phyloP scores from a whole-genome alignment of 345 rosid genomes.

The Citrus reticulata region DNA sequence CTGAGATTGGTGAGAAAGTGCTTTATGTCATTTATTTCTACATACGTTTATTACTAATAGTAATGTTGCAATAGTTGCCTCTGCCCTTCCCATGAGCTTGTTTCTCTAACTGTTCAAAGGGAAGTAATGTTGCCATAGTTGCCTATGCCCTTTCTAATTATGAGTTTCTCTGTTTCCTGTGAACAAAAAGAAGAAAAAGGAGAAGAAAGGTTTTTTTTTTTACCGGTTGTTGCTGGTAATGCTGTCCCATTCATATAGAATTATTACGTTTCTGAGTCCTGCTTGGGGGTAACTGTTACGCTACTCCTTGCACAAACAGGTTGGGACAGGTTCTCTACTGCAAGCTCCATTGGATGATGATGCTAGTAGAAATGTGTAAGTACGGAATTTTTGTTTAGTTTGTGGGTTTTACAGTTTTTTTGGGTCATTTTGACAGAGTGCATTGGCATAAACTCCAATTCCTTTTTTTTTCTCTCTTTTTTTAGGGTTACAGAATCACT shows the following conservation, averaged over 20 bases:
- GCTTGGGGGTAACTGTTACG: slow-evolving; percentile 1
- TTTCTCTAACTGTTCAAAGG: not conserved
- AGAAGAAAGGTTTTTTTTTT: not conserved
- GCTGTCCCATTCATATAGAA: slow-evolving; percentile 1
- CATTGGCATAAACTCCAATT: slow-evolving; percentile 6
- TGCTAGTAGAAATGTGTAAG: slow-evolving; percentile 82
- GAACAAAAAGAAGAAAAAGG: not conserved
- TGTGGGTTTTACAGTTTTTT: not conserved
- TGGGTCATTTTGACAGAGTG: slow-evolving; percentile 1
- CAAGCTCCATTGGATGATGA: slow-evolving; percentile 85
- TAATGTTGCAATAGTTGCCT: not conserved
- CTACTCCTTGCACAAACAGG: slow-evolving; percentile 38
- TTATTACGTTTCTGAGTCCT: slow-evolving; percentile 9
- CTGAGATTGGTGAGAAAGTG: not conserved
- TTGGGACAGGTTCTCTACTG: slow-evolving; percentile 84
- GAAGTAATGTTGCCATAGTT: not conserved
- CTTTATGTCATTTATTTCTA: not conserved
- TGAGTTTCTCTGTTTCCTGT: too few species aligned
- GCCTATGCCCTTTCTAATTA: too few species aligned
- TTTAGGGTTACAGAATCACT: slow-evolving; percentile 73
- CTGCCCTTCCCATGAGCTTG: not conserved
- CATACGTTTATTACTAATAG: not conserved
- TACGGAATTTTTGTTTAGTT: slow-evolving; percentile 31
- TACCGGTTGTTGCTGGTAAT: not conserved
- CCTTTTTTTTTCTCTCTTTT: not conserved